Evolutionary conservation across 305 asterid genomes (phyloP).

Genomic region (Fraxinus velutina): DNA sequence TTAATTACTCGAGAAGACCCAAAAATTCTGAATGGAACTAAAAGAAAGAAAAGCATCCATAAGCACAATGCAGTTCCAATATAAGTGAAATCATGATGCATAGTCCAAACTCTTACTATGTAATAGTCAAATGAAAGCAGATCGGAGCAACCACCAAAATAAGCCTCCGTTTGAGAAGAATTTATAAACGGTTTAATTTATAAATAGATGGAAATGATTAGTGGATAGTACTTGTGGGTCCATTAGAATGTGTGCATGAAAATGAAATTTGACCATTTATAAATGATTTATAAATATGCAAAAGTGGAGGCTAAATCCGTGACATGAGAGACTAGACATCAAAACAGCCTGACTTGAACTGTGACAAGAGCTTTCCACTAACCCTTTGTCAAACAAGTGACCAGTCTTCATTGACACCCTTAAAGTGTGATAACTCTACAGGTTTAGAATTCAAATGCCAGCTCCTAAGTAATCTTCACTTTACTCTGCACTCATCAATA

Average conservation of each 20-base stretch:
- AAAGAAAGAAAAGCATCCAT: background rate
- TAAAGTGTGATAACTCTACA: background rate
- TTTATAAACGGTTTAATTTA: background rate
- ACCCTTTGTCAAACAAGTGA: conserved; percentile 1
- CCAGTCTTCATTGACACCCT: conserved; percentile 5
- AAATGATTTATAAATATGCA: background rate
- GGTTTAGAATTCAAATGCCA: conserved; percentile 9
- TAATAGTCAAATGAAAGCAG: background rate
- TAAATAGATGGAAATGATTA: background rate
- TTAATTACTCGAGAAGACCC: background rate
- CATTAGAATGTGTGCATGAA: background rate
- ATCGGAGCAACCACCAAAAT: conserved; percentile 2
- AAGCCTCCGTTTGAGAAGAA: background rate
- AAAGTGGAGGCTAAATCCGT: background rate
- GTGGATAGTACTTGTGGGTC: background rate
- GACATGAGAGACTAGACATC: background rate
- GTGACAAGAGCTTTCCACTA: background rate
- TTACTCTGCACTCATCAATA: background rate
- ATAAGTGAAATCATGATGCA: background rate
- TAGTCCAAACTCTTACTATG: background rate
- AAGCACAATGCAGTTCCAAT: conserved; percentile 19
- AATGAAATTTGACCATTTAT: background rate
- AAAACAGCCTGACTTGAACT: background rate
- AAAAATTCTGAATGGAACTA: background rate
- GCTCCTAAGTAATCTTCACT: conserved; percentile 5